Base-by-base conservation (phyloP, 1,284 basidiomycete genomes). In the Coriolopsis trogii region DNA sequence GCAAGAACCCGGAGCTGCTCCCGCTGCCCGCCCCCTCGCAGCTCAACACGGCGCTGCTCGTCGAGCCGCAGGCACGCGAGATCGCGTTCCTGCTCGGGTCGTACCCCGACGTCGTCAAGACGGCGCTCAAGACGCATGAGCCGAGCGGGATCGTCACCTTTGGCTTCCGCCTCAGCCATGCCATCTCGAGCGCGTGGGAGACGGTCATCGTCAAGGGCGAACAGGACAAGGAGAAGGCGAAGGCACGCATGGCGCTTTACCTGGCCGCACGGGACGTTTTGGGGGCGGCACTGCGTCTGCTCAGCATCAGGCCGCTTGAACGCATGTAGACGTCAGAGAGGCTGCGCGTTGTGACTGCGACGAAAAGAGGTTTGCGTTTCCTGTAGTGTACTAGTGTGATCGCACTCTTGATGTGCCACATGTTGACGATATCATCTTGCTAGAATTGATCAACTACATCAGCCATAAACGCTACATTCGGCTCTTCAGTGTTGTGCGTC, bases 241-340 rank as follows among this genome's bases (percentile, higher is more conserved):
- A 82, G 58, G 95, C 95, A n/a, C 80, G 93, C 63, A 76, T 99
- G 74, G 98, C 89, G 81, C 69, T 99, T 68, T 99, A 93, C 73
- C 75, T 93, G 59, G 87, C 84, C 66, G 91, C 95, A 51, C 81
- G 91, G 73, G 90, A 95, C 63, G 95, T 98, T 18, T 77, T 99
- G 50, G 89, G 82, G 6, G 85, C 84, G 46, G 90, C 93, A 43
- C 89, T 99, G 87, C 81, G 87, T 63, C 68, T 99, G 70, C 73
- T 99, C 62, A 96, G 91, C 60, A 83, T 98, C 61, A 82, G 85
- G 48, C 95, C 94, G 6, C 76, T 98, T 51, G 93, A 98, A 73
- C 80, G 93, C 66, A 98, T 99, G 95, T 98, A 84, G 47, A 43
- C n/a, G n/a, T 41, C 10, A 9, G 41, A 12, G 41, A 18, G 8